phyloP scores from a whole-genome alignment of 306 rosid species.

The Macrotyloma uniflorum region DNA sequence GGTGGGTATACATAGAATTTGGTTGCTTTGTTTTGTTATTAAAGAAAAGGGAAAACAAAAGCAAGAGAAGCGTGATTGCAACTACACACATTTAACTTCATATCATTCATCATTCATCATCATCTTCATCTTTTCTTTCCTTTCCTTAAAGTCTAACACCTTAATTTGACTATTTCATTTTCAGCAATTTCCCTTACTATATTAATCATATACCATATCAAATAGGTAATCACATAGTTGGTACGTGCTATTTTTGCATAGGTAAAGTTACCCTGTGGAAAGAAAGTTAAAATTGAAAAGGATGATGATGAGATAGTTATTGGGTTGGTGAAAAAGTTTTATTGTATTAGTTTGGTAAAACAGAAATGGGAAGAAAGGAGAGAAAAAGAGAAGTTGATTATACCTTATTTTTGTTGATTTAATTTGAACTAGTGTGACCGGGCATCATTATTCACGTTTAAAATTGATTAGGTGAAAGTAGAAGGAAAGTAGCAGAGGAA shows the following conservation, averaged over 20 bases:
- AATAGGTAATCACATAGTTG: not conserved
- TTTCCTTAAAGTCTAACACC: slow-evolving; percentile 13
- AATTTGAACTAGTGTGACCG: not conserved
- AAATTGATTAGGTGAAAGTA: slow-evolving; percentile 20
- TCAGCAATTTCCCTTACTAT: not conserved
- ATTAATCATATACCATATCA: not conserved
- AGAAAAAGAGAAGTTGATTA: not conserved
- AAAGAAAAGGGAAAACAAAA: not conserved
- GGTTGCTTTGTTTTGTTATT: slow-evolving; percentile 32
- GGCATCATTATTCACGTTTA: slow-evolving; percentile 15
- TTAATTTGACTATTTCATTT: not conserved
- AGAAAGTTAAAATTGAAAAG: not conserved
- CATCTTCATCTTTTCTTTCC: not conserved
- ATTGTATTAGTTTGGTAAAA: slow-evolving; percentile 24
- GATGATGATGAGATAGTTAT: not conserved
- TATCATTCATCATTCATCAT: not conserved
- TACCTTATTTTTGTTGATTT: not conserved
- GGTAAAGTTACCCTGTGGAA: too few relatives aligned
- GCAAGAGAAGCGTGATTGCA: not conserved
- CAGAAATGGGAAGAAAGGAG: not conserved
- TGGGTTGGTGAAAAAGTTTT: slow-evolving; percentile 26
- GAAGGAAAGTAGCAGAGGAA: not conserved
- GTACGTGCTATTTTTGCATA: not conserved
- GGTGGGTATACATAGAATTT: not conserved
- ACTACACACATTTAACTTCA: not conserved